Evolutionary conservation across 768 basidiomycete species (phyloP), one percentile per base, ranked within the genome.

Genomic region (Mycena kentingensis): DNA sequence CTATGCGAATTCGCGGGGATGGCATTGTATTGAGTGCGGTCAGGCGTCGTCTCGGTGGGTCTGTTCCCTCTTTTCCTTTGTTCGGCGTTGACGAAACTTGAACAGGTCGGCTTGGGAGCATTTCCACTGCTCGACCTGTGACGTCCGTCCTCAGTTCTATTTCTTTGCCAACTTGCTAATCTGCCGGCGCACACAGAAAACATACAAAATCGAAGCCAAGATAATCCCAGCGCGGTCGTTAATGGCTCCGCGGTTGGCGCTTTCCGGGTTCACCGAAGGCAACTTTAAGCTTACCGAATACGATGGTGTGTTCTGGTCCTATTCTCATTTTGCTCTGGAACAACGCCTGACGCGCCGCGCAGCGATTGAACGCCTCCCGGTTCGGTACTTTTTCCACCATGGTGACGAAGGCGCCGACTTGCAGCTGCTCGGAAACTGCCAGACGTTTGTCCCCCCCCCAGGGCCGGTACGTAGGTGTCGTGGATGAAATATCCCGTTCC

Each of bases 31-130:
- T 16, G 52, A 65, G 7, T 93, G 90, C 60, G 90, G 90, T 25
- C 78, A 88, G 22, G 67, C 92, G 34, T 88, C 88, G 8, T 83
- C 82, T 71, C 79, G 89, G 89, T 90, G 38, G 45, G 19, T 48
- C 24, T 34, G n/a, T n/a, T n/a, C n/a, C n/a, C n/a, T n/a, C n/a
- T 51, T 27, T 18, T 31, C 15, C 32, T 3, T 19, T 39, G 38
- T 31, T 11, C 25, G 24, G 5, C 31, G 57, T 51, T 60, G 29
- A 34, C 18, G 11, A 36, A 41, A 18, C 42, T n/a, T 10, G 38
- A 35, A 25, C 52, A 91, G 90, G 59, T 83, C 66, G 46, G 85
- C 84, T 67, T 90, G 88, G 89, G 80, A 88, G 63, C 63, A 77
- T 43, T 90, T 87, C 81, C 79, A 87, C 64, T 93, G 90, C 61